phyloP scores from a whole-genome alignment of 768 basidiomycete species.

The Hortiboletus campestris region DNA sequence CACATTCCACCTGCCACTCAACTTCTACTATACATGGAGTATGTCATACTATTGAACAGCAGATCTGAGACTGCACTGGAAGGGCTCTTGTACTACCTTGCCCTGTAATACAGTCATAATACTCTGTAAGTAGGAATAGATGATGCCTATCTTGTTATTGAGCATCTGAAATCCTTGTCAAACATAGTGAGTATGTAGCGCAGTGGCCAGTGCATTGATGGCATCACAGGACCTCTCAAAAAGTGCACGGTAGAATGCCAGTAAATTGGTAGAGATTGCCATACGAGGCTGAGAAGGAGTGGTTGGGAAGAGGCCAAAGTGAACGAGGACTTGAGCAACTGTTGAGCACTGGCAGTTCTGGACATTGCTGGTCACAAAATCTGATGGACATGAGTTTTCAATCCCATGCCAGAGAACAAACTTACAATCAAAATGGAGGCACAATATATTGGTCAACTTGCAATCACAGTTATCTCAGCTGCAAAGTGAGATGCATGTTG shows the following conservation, averaged over 20 bases:
- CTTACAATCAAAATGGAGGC: no score
- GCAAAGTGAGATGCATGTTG: no score
- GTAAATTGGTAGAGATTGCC: conserved; percentile 4
- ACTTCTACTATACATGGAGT: conserved; percentile 12
- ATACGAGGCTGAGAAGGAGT: conserved; percentile 25
- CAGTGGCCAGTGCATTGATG: not conserved
- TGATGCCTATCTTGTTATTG: no score
- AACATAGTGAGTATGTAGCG: not conserved
- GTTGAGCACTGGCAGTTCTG: no score
- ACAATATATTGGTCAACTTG: no score
- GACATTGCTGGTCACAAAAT: no score
- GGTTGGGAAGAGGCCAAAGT: conserved; percentile 35
- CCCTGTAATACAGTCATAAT: conserved; percentile 18
- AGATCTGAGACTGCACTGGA: conserved; percentile 24
- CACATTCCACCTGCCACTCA: not conserved
- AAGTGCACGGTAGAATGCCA: conserved; percentile 33
- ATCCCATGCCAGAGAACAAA: no score
- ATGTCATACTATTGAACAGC: conserved; percentile 33
- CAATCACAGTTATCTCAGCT: no score
- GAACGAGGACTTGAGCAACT: conserved; percentile 17
- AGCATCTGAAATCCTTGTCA: conserved; percentile 10
- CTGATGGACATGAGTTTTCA: no score
- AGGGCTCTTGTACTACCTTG: conserved; percentile 27
- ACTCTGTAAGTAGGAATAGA: no score
- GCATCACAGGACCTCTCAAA: conserved; percentile 34